Conservation (phyloP, 2,329 filamentous ascomycete genomes). For the Thermomyces lanuginosus region DNA sequence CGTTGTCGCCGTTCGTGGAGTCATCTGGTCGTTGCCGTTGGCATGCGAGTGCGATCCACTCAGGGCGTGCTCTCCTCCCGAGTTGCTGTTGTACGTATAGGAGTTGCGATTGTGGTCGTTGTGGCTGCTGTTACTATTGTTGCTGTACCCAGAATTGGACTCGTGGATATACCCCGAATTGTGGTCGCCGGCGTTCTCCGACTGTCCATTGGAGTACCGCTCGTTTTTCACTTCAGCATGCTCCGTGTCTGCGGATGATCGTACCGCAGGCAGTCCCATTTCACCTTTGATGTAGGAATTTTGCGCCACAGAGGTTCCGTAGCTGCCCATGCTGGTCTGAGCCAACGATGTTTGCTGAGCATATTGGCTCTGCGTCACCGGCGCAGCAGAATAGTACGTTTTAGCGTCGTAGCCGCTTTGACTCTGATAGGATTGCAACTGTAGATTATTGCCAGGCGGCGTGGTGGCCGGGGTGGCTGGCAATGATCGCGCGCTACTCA, state of each 20-base stretch:
- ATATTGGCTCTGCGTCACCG: slow-evolving; percentile 53
- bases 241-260: slow-evolving; percentile 43
- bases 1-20: slow-evolving; percentile 56
- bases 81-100: slow-evolving; percentile 59
- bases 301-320: slow-evolving; percentile 37
- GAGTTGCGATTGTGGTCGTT: slow-evolving; percentile 53
- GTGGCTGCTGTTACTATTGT: too few relatives aligned
- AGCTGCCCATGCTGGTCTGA: slow-evolving; percentile 53
- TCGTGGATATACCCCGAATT: slow-evolving; percentile 74
- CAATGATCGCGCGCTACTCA: slow-evolving; percentile 69
- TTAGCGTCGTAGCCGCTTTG: slow-evolving; percentile 64
- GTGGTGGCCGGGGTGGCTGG: slow-evolving; percentile 83
- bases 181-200: slow-evolving; percentile 52
- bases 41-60: slow-evolving; percentile 65
- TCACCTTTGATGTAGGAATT: slow-evolving; percentile 63
- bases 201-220: slow-evolving; percentile 42
- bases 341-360: slow-evolving; percentile 42
- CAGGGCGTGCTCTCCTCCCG: slow-evolving; percentile 55
- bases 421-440: slow-evolving; percentile 63
- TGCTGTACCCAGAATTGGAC: slow-evolving; percentile 53
- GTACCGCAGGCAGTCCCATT: slow-evolving; percentile 64
- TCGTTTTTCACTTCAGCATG: slow-evolving; percentile 53
- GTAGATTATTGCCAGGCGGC: slow-evolving; percentile 60
- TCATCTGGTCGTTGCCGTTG: slow-evolving; percentile 66
- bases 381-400: slow-evolving; percentile 58